Base-by-base conservation (phyloP, 139 green algal species). In the Medakamo hakoo region DNA sequence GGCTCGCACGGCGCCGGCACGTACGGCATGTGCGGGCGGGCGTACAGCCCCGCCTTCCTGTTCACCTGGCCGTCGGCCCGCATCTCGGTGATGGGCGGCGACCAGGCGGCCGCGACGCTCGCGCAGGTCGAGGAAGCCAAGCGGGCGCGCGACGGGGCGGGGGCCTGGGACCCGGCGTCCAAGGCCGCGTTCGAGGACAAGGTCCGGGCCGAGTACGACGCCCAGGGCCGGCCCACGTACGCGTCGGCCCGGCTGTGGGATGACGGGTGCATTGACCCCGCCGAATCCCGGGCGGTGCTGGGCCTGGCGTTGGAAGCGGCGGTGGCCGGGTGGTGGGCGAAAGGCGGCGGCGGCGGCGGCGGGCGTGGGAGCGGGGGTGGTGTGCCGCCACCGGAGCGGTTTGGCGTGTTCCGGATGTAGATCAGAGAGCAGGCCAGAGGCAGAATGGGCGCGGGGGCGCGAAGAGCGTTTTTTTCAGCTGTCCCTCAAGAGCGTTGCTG, bases 21-120 rank as follows among this genome's bases (percentile, higher is more conserved):
- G 78, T 96, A 96, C 73, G 89, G 90, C 67, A 97, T 97, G 90
- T 95, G 86, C 70, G 90, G 90, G 1, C 84, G 91, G 20, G 88
- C 90, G 29, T 97, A 93, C 81, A 81, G 69, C 62, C 90, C 90
- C 0, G 68, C 81, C 73, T 96, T 97, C 73, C 69, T 96, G 56
- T 97, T 87, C 80, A 95, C 86, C 76, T 97, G 90, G 88, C 90
- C 90, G 58, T 95, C 91, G 65, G 81, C 88, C 67, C 77, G 89
- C n/a, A 93, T 97, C 69, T 76, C 67, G 14, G 90, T 97, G 49
- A 95, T 95, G 90, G 87, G 88, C 3, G 88, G 88, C 20, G 81
- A 90, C 55, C 86, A 95, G 70, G 89, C 90, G 1, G 82, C 84
- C 55, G 72, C 78, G 4, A 80, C 94, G 65, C 76, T 94, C 28